Evolutionary conservation across 495 filamentous ascomycete genomes (phyloP).

Genomic region (Aspergillus avenaceus): DNA sequence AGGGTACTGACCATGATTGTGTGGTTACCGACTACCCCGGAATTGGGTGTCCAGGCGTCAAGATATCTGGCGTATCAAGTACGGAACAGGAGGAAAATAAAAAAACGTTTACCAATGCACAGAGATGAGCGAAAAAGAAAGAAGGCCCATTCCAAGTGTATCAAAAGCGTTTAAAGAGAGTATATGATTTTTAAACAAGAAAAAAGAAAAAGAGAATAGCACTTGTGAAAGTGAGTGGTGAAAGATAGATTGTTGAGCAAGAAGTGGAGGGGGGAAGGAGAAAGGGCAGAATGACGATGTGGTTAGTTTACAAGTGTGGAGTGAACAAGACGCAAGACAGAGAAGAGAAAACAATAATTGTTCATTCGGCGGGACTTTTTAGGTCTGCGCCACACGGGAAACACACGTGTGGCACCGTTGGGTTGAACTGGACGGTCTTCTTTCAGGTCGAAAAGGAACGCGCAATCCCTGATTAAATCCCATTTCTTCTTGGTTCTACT

Average conservation of each 20-base stretch:
- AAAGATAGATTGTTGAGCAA: background rate
- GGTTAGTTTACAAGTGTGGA: conserved; percentile 16
- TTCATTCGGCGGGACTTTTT: background rate
- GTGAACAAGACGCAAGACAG: conserved; percentile 3
- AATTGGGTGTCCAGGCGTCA: conserved; percentile 30
- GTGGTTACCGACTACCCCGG: conserved; percentile 26
- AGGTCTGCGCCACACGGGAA: conserved; percentile 22
- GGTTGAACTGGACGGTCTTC: conserved; percentile 7
- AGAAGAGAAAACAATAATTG: background rate
- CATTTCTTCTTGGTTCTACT: background rate
- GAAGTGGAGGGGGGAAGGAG: conserved; percentile 9
- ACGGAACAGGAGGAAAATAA: conserved; percentile 8
- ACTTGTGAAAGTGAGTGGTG: background rate
- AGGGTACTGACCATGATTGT: conserved; percentile 30
- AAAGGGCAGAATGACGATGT: conserved; percentile 16
- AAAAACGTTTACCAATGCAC: conserved; percentile 5
- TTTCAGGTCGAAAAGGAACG: conserved; percentile 11
- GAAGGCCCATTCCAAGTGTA: conserved; percentile 13
- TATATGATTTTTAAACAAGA: conserved; percentile 1
- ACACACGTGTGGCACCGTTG: conserved; percentile 18
- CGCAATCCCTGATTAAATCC: conserved; percentile 12
- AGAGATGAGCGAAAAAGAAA: conserved; percentile 12
- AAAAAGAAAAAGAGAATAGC: conserved; percentile 8
- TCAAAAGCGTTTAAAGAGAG: background rate
- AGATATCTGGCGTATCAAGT: conserved; percentile 29